Percentiles rank a stretch among this genome's conserved stretches.
phyloP scores from a whole-genome alignment of 2,329 filamentous ascomycete genomes.

The Monilinia fructicola region DNA sequence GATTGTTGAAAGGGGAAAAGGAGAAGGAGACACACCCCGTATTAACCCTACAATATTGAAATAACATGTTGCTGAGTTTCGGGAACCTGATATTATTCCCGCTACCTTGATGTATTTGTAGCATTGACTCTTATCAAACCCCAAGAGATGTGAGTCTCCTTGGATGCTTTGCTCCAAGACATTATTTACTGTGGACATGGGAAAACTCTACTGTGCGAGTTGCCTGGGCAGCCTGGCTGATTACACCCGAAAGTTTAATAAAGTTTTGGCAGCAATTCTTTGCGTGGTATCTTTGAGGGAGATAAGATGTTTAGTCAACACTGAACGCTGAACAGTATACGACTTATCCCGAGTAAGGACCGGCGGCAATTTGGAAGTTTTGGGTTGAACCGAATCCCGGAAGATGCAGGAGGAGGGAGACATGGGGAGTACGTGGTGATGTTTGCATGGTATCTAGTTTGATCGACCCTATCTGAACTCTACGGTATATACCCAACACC shows the following conservation, averaged over 20 bases:
- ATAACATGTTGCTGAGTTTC: not conserved
- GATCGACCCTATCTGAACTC: not conserved
- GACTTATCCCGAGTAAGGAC: not conserved
- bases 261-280: not conserved
- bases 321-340: too few species aligned
- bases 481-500: not conserved
- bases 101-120: not conserved
- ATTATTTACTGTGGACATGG: not conserved
- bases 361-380: not conserved
- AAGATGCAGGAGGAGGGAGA: not conserved
- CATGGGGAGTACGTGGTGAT: not conserved
- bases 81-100: not conserved
- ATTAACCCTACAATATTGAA: not conserved
- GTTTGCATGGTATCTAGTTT: not conserved
- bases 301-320: not conserved
- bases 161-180: not conserved
- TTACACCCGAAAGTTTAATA: slow-evolving; percentile 6
- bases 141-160: not conserved
- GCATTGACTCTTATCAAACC: not conserved
- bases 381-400: not conserved
- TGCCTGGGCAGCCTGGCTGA: slow-evolving; percentile 11
- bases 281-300: not conserved
- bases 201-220: not conserved
- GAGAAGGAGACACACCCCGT: not conserved
- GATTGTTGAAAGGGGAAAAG: not conserved